Percentiles rank a stretch among this genome's conserved stretches.
Evolutionary conservation across 75 land plant species (phyloP).

Genomic region (Cunninghamia lanceolata): DNA sequence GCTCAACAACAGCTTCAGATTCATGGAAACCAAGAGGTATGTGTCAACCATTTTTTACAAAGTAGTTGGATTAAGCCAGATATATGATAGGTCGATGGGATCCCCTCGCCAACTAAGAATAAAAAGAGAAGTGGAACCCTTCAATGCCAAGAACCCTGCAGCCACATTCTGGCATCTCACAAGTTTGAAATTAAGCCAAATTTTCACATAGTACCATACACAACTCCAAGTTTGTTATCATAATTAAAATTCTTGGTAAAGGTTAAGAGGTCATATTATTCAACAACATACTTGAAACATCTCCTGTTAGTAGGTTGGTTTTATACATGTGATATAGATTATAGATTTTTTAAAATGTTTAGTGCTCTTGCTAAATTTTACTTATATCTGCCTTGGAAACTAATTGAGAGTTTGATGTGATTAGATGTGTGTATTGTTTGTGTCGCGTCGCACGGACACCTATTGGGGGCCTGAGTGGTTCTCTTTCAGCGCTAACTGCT

Average conservation of each 20-base stretch:
- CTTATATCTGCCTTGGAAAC: neutral
- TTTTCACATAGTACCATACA: neutral
- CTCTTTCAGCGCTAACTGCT: slow-evolving; percentile 77
- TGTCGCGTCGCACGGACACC: slow-evolving; percentile 95
- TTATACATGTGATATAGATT: neutral
- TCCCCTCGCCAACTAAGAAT: no score
- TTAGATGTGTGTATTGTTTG: slow-evolving; percentile 98
- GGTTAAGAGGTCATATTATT: no score
- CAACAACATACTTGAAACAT: no score
- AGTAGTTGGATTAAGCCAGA: neutral
- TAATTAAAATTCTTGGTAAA: no score
- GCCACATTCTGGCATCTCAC: neutral
- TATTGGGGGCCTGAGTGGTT: slow-evolving; percentile 81
- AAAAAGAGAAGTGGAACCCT: neutral
- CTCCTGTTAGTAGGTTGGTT: neutral
- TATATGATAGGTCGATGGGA: no score
- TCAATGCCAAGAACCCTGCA: neutral
- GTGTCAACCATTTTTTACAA: neutral
- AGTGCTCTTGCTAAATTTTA: neutral
- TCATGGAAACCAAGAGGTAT: slow-evolving; percentile 7
- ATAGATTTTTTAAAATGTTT: neutral
- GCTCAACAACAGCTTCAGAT: neutral
- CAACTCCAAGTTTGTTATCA: neutral
- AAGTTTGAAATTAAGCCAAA: neutral
- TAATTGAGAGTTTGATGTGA: neutral